phyloP scores from a whole-genome alignment of 192 early-diverging fungal species.

The Entomortierella chlamydospora region DNA sequence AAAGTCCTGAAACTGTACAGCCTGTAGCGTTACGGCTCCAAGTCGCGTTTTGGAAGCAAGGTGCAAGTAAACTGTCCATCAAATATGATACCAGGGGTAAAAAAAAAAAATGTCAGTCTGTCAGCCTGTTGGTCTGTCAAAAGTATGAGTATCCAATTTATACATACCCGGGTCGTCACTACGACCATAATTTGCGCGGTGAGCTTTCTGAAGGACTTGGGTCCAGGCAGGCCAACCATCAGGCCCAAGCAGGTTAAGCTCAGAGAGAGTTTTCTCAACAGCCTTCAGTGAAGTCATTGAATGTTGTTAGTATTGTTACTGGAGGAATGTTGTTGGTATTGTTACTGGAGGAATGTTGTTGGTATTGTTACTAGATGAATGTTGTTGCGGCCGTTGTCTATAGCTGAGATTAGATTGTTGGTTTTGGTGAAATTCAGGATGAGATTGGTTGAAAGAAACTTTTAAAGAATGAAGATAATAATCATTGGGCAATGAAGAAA shows the following conservation, averaged over 20 bases:
- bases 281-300: slow-evolving; percentile 35
- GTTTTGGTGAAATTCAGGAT: too few species aligned
- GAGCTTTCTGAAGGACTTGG: slow-evolving; percentile 43
- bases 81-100: not conserved
- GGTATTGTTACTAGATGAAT: too few species aligned
- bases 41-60: slow-evolving; percentile 55
- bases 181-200: slow-evolving; percentile 44
- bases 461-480: too few species aligned
- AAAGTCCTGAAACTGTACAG: slow-evolving; percentile 75
- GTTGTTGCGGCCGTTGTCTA: too few species aligned
- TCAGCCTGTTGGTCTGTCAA: too few species aligned
- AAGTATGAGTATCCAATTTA: too few species aligned
- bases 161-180: slow-evolving; percentile 51
- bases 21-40: slow-evolving; percentile 65
- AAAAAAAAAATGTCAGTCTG: not conserved
- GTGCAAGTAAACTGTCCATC: slow-evolving; percentile 34
- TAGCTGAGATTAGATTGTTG: too few species aligned
- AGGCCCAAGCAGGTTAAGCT: slow-evolving; percentile 41
- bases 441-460: too few species aligned
- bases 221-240: slow-evolving; percentile 55
- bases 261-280: slow-evolving; percentile 44
- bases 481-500: too few species aligned
- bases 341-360: too few species aligned
- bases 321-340: too few species aligned
- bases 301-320: not conserved